phyloP scores from a whole-genome alignment of 345 rosid species.

The Gossypium sturtianum region DNA sequence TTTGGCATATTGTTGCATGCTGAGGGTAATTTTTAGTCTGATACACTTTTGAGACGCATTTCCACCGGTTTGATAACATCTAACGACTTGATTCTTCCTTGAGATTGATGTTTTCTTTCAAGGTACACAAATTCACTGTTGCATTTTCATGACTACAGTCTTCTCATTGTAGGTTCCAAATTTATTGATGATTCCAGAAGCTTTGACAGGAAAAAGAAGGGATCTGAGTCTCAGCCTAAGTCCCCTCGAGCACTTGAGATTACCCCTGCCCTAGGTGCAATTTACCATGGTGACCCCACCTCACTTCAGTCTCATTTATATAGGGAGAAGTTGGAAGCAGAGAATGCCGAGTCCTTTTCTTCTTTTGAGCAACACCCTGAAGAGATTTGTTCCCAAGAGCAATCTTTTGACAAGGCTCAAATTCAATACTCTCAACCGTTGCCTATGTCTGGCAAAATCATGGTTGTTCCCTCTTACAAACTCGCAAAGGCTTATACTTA shows the following conservation, averaged over 20 bases:
- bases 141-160: not conserved
- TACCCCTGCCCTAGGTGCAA: slow-evolving; percentile 14
- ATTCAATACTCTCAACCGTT: slow-evolving; percentile 26
- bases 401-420: slow-evolving; percentile 34
- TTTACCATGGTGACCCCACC: slow-evolving; percentile 20
- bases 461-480: slow-evolving; percentile 13
- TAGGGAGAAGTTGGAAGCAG: slow-evolving; percentile 24
- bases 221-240: slow-evolving; percentile 33
- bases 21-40: not conserved
- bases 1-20: not conserved
- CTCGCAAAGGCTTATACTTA: not conserved
- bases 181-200: slow-evolving; percentile 42
- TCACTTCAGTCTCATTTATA: slow-evolving; percentile 26
- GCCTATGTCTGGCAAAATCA: slow-evolving; percentile 22
- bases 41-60: not conserved
- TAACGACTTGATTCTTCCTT: not conserved
- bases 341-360: slow-evolving; percentile 29
- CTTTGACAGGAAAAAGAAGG: slow-evolving; percentile 61
- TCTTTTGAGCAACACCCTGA: slow-evolving; percentile 34
- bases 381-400: slow-evolving; percentile 30
- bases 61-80: not conserved
- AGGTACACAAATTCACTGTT: not conserved
- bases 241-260: slow-evolving; percentile 36
- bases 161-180: slow-evolving; percentile 41
- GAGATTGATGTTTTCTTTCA: not conserved